Evolutionary conservation across 2,329 filamentous ascomycete species (phyloP).

Genomic region (Neofusicoccum parvum): DNA sequence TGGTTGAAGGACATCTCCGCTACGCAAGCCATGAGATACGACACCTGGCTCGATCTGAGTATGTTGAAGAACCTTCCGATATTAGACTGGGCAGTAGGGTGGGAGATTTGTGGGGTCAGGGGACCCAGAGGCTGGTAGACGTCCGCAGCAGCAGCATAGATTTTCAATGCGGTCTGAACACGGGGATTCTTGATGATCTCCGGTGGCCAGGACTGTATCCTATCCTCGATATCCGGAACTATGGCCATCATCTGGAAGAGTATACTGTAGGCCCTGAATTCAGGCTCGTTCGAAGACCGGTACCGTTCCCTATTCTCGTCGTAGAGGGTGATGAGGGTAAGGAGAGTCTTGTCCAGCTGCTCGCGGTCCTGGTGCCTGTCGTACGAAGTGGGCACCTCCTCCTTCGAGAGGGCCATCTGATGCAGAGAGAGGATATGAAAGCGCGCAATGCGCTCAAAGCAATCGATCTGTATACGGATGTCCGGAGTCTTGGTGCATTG

Average conservation of each 20-base stretch:
- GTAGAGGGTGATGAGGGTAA: conserved; percentile 64
- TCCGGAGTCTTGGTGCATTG: conserved; percentile 60
- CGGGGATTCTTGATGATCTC: conserved; percentile 54
- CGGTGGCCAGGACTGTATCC: conserved; percentile 58
- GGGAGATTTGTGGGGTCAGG: conserved; percentile 51
- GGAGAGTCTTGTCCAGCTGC: conserved; percentile 64
- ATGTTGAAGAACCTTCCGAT: conserved; percentile 61
- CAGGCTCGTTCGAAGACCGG: conserved; percentile 60
- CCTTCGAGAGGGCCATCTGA: conserved; percentile 51
- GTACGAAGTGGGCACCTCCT: conserved; percentile 34
- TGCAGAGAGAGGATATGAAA: conserved; percentile 66
- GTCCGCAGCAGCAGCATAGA: conserved; percentile 59
- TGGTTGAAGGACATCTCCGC: conserved; percentile 65
- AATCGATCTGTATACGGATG: conserved; percentile 59
- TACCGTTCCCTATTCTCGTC: conserved; percentile 54
- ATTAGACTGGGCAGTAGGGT: conserved; percentile 60
- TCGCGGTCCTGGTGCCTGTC: conserved; percentile 63
- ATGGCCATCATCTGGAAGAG: conserved; percentile 53
- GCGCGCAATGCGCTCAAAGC: conserved; percentile 64
- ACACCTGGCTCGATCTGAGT: conserved; percentile 56
- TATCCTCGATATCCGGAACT: conserved; percentile 57
- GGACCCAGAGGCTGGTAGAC: conserved; percentile 55
- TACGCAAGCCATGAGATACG: conserved; percentile 66
- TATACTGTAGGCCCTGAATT: conserved; percentile 65
- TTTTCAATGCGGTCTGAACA: conserved; percentile 58